A percentile compares a stretch with the other conserved stretches of the same genome.
Evolutionary conservation across 169 alveolate species (phyloP).

Genomic region (Blepharisma undulans): DNA sequence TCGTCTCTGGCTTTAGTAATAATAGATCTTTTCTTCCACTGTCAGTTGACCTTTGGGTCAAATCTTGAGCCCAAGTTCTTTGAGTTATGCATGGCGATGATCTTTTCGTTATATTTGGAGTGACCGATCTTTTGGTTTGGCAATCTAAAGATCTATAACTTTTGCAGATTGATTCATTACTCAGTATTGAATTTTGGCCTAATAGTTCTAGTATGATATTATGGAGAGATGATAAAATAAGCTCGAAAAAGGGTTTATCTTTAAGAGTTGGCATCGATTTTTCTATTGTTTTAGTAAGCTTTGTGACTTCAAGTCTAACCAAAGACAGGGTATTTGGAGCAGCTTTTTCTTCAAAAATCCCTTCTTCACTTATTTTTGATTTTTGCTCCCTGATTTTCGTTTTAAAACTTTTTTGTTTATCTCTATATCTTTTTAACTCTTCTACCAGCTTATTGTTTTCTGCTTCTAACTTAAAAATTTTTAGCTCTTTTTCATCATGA

Average conservation of each 20-base stretch:
- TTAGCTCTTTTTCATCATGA: not conserved
- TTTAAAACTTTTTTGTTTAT: not conserved
- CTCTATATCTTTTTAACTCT: not conserved
- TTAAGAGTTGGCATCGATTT: not conserved
- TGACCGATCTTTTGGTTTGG: not conserved
- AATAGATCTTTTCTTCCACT: not conserved
- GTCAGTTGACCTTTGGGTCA: not conserved
- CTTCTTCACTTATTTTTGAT: not conserved
- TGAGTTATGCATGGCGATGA: not conserved
- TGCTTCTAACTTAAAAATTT: not conserved
- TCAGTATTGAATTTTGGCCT: not conserved
- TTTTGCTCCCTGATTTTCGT: not conserved
- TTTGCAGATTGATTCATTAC: not conserved
- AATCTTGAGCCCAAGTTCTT: not conserved
- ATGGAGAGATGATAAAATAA: not conserved
- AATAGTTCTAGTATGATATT: not conserved
- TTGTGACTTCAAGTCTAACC: not conserved
- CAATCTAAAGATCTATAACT: not conserved
- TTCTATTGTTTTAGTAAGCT: not conserved
- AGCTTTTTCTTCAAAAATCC: not conserved
- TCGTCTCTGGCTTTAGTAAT: not conserved
- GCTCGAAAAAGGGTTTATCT: not conserved
- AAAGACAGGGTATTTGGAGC: not conserved
- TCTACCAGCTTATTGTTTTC: not conserved
- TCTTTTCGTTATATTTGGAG: not conserved